Base-by-base conservation (phyloP, 2,329 filamentous ascomycete genomes). In the Ascochyta viciae-villosae region DNA sequence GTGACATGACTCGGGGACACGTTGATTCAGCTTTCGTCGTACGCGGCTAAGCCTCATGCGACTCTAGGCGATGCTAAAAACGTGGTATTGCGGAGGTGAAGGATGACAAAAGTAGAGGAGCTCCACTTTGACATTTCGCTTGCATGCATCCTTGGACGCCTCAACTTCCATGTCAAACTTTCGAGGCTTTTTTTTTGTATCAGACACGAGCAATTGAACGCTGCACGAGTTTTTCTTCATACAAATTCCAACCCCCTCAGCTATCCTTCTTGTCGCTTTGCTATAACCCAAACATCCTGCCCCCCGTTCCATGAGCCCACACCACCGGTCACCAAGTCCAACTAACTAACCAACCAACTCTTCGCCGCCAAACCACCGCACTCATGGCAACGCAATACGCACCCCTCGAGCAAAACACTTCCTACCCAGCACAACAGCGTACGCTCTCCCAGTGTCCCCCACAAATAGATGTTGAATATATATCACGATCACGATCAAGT, bases 81-180 rank as follows among this genome's bases (percentile, higher is more conserved):
- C 34, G 37, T 27, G 5, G 4, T 24, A 24, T 24, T 3, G 24
- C 23, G 29, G 26, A 6, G 26, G 19, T 29, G 47, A 35, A 42
- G 22, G 47, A 50, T 27, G 29, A 22, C 22, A 24, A 41, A 19
- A 41, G 9, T 23, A 13, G 5, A 15, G n/a, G 22, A 22, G 47
- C 22, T 42, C 47, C 37, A 50, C 47, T 41, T 33, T 3, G 13
- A 34, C 47, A 49, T 22, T 26, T 19, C 24, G 39, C 35, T 35
- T 49, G 19, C 38, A 19, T 15, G 27, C 8, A 23, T 27, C 37
- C 38, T 38, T 34, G 45, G 51, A 54, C 44, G 50, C 35, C 42
- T 46, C n/a, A 29, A 22, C 6, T 8, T 9, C 16, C 24, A 22
- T 26, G 26, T 45, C 48, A 39, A 39, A 24, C 15, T 24, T 13